phyloP scores from a whole-genome alignment of 805 yeast species.

The Candida odintsovae region DNA sequence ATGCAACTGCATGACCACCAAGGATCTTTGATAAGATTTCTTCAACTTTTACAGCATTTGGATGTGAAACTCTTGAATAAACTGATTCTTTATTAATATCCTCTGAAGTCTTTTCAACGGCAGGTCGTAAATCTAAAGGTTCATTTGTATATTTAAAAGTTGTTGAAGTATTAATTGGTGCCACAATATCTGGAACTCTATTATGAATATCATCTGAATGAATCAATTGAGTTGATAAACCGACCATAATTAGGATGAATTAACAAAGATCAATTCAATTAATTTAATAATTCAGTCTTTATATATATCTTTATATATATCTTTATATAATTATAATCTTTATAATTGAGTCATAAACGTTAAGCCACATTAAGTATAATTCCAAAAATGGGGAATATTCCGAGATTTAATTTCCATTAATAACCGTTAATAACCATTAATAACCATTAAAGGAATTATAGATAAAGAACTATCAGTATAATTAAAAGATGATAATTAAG shows the following conservation, averaged over 20 bases:
- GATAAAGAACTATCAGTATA: too few species aligned
- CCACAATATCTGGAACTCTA: slow-evolving; percentile 59
- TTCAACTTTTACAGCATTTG: slow-evolving; percentile 65
- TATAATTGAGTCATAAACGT: too few species aligned
- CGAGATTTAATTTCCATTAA: too few species aligned
- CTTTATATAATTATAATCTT: too few species aligned
- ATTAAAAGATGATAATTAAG: too few species aligned
- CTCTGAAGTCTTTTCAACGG: slow-evolving; percentile 31
- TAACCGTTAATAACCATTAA: too few species aligned
- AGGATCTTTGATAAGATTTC: slow-evolving; percentile 53
- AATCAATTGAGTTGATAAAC: slow-evolving; percentile 49
- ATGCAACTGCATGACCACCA: slow-evolving; percentile 61
- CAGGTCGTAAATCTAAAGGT: slow-evolving; percentile 48
- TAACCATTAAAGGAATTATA: too few species aligned
- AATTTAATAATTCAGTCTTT: too few species aligned
- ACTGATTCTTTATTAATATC: slow-evolving; percentile 34
- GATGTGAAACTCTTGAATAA: slow-evolving; percentile 75
- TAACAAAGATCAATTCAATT: too few species aligned
- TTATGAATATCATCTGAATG: slow-evolving; percentile 65
- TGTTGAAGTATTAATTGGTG: slow-evolving; percentile 80
- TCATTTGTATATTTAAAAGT: slow-evolving; percentile 64
- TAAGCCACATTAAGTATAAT: too few species aligned
- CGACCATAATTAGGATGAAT: slow-evolving; percentile 22
- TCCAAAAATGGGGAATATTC: too few species aligned
- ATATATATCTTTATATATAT: too few species aligned